Evolutionary conservation across 2,329 filamentous ascomycete species (phyloP).

Genomic region (Diaporthe australafricana): DNA sequence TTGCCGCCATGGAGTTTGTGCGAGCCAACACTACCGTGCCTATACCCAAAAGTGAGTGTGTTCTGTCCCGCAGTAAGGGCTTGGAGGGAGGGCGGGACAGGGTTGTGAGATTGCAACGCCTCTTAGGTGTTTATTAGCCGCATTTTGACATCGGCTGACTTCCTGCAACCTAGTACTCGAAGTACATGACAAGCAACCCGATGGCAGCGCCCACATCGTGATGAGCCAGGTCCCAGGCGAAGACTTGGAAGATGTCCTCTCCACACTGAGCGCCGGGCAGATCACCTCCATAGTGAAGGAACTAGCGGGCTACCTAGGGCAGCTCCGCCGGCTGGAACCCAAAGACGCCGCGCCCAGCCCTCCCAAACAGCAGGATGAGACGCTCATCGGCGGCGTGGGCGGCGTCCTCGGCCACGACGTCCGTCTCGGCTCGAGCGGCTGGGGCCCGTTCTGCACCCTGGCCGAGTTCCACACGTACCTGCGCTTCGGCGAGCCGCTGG

Average conservation of each 20-base stretch:
- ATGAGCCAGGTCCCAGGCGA: constrained; percentile 23
- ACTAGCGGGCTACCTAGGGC: constrained; percentile 16
- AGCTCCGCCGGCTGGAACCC: constrained; percentile 13
- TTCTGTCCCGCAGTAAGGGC: no score
- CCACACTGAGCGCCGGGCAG: background rate
- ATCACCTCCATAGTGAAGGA: background rate
- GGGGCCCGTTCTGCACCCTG: background rate
- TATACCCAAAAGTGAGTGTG: constrained; percentile 41
- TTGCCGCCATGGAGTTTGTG: constrained; percentile 50
- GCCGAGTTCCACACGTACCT: constrained; percentile 25
- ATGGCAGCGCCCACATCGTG: constrained; percentile 22
- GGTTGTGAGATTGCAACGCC: no score
- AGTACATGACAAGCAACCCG: background rate
- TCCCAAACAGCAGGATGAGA: no score
- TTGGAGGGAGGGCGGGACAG: no score
- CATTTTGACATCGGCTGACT: no score
- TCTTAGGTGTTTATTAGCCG: no score
- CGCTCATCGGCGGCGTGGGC: constrained; percentile 11
- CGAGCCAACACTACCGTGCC: constrained; percentile 49
- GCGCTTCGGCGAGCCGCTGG: constrained; percentile 13
- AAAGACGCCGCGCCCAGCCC: background rate
- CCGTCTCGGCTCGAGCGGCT: background rate
- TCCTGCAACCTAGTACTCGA: constrained; percentile 20
- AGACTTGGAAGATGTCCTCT: background rate
- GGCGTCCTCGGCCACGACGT: background rate